Percentiles rank a stretch among this genome's conserved stretches.
Evolutionary conservation across 768 basidiomycete species (phyloP).

Genomic region (Paxillus involutus): DNA sequence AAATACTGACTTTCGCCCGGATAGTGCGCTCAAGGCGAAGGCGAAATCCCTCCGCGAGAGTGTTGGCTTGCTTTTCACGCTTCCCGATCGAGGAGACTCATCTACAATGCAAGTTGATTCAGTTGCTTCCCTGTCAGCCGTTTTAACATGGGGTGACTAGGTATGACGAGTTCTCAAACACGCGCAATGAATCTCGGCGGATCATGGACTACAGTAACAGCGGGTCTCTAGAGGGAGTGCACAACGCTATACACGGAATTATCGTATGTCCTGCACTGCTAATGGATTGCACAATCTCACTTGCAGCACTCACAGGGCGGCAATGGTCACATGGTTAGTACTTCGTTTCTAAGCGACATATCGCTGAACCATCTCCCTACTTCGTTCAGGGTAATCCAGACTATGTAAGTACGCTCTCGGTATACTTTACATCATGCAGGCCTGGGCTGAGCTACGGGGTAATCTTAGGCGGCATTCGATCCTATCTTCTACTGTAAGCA

Average conservation of each 20-base stretch:
- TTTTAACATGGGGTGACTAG: constrained; percentile 8
- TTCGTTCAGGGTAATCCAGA: constrained; percentile 15
- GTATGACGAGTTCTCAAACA: constrained; percentile 31
- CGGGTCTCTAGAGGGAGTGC: constrained; percentile 24
- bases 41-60: constrained; percentile 11
- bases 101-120: constrained; percentile 7
- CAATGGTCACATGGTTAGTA: constrained; percentile 27
- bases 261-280: constrained; percentile 13
- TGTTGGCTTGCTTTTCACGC: constrained; percentile 20
- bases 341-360: background rate
- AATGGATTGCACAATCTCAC: background rate
- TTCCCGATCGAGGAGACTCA: constrained; percentile 10
- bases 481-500: constrained; percentile 26
- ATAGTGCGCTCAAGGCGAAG: constrained; percentile 16
- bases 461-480: constrained; percentile 20
- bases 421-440: background rate
- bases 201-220: constrained; percentile 6
- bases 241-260: constrained; percentile 18
- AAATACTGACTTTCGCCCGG: background rate
- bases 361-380: background rate
- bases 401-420: constrained; percentile 15
- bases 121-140: background rate
- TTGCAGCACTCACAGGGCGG: constrained; percentile 14
- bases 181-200: constrained; percentile 16
- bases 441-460: background rate